Evolutionary conservation across 2,329 filamentous ascomycete genomes (phyloP).

Genomic region (Exophiala xenobiotica): DNA sequence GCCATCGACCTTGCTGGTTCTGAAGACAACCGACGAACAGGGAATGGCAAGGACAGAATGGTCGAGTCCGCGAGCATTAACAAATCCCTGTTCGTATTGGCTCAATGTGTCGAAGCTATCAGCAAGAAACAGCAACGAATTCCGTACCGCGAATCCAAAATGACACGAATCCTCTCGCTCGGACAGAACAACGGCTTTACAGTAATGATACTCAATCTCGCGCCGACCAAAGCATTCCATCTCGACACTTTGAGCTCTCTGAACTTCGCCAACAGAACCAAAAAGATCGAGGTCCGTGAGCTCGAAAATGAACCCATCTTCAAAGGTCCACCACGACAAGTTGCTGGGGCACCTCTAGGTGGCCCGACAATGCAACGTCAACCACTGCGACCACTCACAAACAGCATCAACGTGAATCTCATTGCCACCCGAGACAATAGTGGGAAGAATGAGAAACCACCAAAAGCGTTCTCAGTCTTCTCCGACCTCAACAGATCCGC

Average conservation of each 20-base stretch:
- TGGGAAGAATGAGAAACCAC: constrained; percentile 65
- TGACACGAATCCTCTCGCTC: constrained; percentile 89
- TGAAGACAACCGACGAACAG: constrained; percentile 90
- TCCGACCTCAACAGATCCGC: constrained; percentile 65
- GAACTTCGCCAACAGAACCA: constrained; percentile 91
- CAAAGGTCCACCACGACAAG: constrained; percentile 67
- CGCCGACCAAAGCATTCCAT: constrained; percentile 88
- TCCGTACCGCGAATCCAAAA: constrained; percentile 92
- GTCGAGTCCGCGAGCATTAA: constrained; percentile 98
- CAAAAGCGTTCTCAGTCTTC: constrained; percentile 84
- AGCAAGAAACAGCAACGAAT: constrained; percentile 72
- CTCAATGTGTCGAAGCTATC: constrained; percentile 94
- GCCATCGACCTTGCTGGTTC: constrained; percentile 94
- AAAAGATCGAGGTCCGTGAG: constrained; percentile 93
- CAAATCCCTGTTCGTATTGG: constrained; percentile 91
- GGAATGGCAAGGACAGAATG: constrained; percentile 87
- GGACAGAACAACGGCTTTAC: constrained; percentile 95
- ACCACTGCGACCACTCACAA: constrained; percentile 73
- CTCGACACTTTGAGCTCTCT: constrained; percentile 89
- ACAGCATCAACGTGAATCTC: constrained; percentile 71
- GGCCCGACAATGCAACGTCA: constrained; percentile 60
- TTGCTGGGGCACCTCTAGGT: constrained; percentile 39
- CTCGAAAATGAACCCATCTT: constrained; percentile 94
- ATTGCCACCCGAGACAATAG: constrained; percentile 52
- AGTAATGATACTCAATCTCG: constrained; percentile 93